These are phyloP conservation scores for Hamamelis virginiana DNA, from an alignment of 164 flowering plant genomes.

Conservation along the genomic window DNA sequence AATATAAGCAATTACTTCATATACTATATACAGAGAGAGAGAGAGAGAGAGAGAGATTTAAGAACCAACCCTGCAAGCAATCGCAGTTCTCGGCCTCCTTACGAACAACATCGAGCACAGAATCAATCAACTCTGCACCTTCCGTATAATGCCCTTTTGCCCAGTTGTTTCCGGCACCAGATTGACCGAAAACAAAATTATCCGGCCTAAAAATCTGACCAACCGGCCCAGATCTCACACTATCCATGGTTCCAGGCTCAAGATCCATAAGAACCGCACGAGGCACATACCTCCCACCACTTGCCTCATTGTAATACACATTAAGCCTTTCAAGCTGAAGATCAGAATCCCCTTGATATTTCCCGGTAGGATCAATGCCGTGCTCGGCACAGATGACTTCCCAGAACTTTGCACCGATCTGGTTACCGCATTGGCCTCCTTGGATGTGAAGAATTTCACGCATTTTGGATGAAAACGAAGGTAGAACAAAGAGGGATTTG, in stretches of 20 bases:
- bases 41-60: not conserved
- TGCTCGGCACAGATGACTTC: conserved; percentile 53
- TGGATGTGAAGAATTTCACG: conserved; percentile 61
- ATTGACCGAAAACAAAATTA: conserved; percentile 43
- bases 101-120: conserved; percentile 63
- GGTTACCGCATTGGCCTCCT: conserved; percentile 66
- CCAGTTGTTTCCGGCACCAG: conserved; percentile 52
- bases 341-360: conserved; percentile 42
- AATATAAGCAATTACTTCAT: not conserved
- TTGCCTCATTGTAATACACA: conserved; percentile 59
- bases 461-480: conserved; percentile 21
- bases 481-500: not conserved
- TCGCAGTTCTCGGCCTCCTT: conserved; percentile 59
- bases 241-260: conserved; percentile 62
- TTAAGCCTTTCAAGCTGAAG: conserved; percentile 49
- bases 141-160: conserved; percentile 48
- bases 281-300: conserved; percentile 49
- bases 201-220: conserved; percentile 47
- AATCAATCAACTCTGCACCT: conserved; percentile 47
- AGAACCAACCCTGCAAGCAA: conserved; percentile 38
- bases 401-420: conserved; percentile 62
- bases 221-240: conserved; percentile 48
- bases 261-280: conserved; percentile 66
- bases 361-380: conserved; percentile 52
- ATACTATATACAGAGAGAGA: not conserved